Conservation (phyloP, 345 rosid species). For the Brassica napus region DNA sequence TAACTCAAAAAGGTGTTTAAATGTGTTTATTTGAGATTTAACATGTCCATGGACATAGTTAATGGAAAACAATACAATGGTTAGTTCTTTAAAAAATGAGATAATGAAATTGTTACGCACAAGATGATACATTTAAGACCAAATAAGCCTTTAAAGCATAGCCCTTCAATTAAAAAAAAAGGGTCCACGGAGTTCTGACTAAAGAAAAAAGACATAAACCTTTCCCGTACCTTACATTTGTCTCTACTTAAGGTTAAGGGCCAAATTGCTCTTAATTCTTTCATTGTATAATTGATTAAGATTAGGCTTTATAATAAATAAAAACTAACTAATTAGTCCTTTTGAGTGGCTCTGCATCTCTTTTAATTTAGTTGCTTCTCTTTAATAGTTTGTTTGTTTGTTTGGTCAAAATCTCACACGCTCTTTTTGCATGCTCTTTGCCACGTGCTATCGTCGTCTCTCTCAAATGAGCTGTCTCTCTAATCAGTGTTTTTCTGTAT, state of each 20-base stretch:
- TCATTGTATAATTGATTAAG: not conserved
- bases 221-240: not conserved
- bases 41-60: no score
- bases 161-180: not conserved
- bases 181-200: not conserved
- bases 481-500: conserved; percentile 28
- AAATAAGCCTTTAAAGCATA: not conserved
- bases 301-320: not conserved
- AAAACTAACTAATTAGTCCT: conserved; percentile 2
- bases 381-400: not conserved
- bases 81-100: not conserved
- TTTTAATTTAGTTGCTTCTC: not conserved
- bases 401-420: conserved; percentile 39
- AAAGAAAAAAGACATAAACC: not conserved
- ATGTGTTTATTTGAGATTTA: no score
- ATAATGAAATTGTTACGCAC: not conserved
- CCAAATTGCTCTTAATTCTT: not conserved
- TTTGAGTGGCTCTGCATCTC: conserved; percentile 2
- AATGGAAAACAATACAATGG: no score
- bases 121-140: not conserved
- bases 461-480: conserved; percentile 39
- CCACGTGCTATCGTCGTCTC: conserved; percentile 42
- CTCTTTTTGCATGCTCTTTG: conserved; percentile 42
- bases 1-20: no score
- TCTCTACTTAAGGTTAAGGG: conserved; percentile 2